A percentile compares a stretch with the other conserved stretches of the same genome.
Evolutionary conservation across 768 basidiomycete species (phyloP).

Genomic region (Suillus weaverae): DNA sequence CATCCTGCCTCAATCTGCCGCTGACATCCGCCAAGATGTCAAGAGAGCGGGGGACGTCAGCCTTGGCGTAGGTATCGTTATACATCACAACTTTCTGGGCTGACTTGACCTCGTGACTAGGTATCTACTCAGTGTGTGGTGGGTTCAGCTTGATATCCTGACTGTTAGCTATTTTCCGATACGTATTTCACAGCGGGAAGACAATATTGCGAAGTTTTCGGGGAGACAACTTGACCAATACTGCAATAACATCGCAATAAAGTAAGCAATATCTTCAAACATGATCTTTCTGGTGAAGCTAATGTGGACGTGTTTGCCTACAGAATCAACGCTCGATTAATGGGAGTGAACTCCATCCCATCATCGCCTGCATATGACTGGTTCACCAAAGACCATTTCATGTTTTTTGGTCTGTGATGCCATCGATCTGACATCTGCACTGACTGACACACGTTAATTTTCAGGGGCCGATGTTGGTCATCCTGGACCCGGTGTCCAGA

Average conservation of each 20-base stretch:
- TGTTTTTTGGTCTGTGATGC: constrained; percentile 30
- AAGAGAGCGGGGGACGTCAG: constrained; percentile 58
- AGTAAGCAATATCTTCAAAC: constrained; percentile 15
- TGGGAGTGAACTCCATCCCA: constrained; percentile 47
- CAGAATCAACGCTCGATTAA: constrained; percentile 56
- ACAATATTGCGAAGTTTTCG: constrained; percentile 23
- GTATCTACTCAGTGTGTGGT: constrained; percentile 30
- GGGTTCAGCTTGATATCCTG: constrained; percentile 13
- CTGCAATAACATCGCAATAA: constrained; percentile 39
- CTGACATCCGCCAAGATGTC: constrained; percentile 43
- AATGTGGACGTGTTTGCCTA: not conserved
- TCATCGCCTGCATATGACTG: constrained; percentile 20
- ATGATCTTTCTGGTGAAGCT: not conserved
- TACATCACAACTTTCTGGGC: not conserved
- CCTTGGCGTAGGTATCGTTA: constrained; percentile 31
- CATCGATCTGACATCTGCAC: not conserved
- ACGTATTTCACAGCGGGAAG: constrained; percentile 25
- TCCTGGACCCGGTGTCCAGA: constrained; percentile 51
- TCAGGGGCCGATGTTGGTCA: constrained; percentile 63
- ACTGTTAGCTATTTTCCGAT: not conserved
- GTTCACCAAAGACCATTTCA: constrained; percentile 32
- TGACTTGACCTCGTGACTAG: constrained; percentile 13
- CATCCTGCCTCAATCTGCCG: constrained; percentile 52
- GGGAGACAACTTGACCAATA: constrained; percentile 31
- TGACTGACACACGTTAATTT: constrained; percentile 1